Evolutionary conservation across 441 rosid species (phyloP).

Genomic region (Rhodomyrtus psidioides): DNA sequence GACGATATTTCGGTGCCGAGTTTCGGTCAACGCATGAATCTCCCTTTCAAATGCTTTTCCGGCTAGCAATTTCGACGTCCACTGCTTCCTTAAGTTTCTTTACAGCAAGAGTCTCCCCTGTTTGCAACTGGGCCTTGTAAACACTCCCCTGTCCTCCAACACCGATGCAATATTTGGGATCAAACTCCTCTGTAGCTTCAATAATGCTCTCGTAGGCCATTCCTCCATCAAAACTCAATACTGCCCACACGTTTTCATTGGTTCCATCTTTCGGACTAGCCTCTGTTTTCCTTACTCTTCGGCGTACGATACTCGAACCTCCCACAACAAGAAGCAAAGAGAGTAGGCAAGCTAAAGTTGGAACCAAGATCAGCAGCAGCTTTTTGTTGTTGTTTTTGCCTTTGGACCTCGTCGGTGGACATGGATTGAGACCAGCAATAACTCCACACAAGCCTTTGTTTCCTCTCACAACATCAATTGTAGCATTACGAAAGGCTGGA

Average conservation of each 20-base stretch:
- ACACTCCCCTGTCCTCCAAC: not conserved
- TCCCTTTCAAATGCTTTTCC: not conserved
- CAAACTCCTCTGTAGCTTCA: not conserved
- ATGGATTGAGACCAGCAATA: not conserved
- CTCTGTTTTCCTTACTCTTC: not conserved
- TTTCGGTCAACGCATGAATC: not conserved
- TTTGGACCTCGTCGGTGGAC: accelerated
- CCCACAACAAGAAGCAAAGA: not conserved
- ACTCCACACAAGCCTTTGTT: not conserved
- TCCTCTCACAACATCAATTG: not conserved
- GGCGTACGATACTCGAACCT: not conserved
- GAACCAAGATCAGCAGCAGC: not conserved
- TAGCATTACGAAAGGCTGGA: not conserved
- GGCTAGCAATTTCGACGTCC: not conserved
- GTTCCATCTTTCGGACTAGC: not conserved
- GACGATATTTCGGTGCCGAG: not conserved
- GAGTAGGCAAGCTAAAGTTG: not conserved
- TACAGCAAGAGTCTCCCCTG: not conserved
- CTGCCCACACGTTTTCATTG: not conserved
- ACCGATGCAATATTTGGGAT: not conserved
- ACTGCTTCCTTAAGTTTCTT: not conserved
- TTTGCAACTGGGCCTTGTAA: not conserved
- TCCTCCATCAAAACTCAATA: not conserved
- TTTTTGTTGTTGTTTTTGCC: not conserved
- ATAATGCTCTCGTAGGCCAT: not conserved